Conservation (phyloP, 306 rosid species). For the Adenanthera pavonina region DNA sequence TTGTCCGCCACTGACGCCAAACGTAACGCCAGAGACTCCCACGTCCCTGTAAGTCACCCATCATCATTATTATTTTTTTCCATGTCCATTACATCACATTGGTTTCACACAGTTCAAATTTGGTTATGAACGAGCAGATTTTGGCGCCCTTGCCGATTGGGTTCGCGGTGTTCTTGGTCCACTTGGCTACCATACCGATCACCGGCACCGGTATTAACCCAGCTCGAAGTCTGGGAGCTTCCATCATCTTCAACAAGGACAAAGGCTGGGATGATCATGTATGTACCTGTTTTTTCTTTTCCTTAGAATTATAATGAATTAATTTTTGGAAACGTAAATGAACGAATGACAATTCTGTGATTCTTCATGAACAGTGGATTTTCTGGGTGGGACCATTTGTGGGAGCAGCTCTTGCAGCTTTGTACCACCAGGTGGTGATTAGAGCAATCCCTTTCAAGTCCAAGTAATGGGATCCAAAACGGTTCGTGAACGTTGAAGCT, state of each 20-base stretch:
- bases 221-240: slow-evolving; percentile 54
- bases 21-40: slow-evolving; percentile 75
- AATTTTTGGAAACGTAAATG: not conserved
- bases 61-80: no score
- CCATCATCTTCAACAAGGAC: slow-evolving; percentile 52
- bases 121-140: slow-evolving; percentile 48
- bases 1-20: slow-evolving; percentile 98
- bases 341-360: not conserved
- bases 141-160: slow-evolving; percentile 97
- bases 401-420: slow-evolving; percentile 58
- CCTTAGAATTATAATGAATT: not conserved
- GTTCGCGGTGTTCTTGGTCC: slow-evolving; percentile 63
- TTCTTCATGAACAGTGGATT: slow-evolving; percentile 46
- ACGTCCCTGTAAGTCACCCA: slow-evolving; percentile 56
- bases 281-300: slow-evolving; percentile 13
- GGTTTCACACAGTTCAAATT: not conserved
- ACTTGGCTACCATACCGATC: slow-evolving; percentile 60
- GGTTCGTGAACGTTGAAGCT: slow-evolving; percentile 11
- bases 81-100: not conserved
- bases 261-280: slow-evolving; percentile 57
- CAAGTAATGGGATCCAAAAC: slow-evolving; percentile 8
- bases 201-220: slow-evolving; percentile 60
- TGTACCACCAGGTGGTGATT: slow-evolving; percentile 58
- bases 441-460: slow-evolving; percentile 60
- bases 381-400: slow-evolving; percentile 62